phyloP scores from a whole-genome alignment of 192 early-diverging fungal species.

The Coemansia pectinata region DNA sequence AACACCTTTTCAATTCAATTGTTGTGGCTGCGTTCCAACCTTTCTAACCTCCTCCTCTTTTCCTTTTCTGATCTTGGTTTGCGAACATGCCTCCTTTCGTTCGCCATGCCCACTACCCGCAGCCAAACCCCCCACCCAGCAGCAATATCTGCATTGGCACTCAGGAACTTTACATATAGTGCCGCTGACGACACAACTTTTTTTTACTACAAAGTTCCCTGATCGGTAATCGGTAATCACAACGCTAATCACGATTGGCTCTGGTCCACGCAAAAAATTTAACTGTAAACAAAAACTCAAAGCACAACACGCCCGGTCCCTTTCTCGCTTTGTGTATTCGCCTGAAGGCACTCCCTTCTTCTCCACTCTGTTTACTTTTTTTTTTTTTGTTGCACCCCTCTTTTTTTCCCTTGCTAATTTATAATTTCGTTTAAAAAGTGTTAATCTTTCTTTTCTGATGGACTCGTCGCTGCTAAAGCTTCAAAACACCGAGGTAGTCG shows the following conservation, averaged over 20 bases:
- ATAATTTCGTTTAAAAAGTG: not conserved
- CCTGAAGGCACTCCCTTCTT: not conserved
- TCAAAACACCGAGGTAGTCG: constrained; percentile 49
- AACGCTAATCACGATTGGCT: not conserved
- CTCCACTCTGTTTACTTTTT: not conserved
- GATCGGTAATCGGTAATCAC: not conserved
- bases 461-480: constrained; percentile 29
- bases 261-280: not conserved
- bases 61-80: not conserved
- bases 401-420: not conserved
- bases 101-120: not conserved
- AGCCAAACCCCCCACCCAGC: not conserved
- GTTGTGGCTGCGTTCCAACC: not conserved
- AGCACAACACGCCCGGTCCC: not conserved
- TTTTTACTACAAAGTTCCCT: not conserved
- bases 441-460: constrained; percentile 5
- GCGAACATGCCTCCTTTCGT: not conserved
- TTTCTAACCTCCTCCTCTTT: not conserved
- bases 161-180: not conserved
- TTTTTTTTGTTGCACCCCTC: not conserved
- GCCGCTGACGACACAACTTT: not conserved
- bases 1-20: not conserved
- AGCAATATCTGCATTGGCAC: not conserved
- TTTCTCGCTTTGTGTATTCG: not conserved
- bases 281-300: not conserved